Evolutionary conservation across 805 yeast species (phyloP), one percentile per base, ranked within the genome.

Genomic region (Pichia heedii): DNA sequence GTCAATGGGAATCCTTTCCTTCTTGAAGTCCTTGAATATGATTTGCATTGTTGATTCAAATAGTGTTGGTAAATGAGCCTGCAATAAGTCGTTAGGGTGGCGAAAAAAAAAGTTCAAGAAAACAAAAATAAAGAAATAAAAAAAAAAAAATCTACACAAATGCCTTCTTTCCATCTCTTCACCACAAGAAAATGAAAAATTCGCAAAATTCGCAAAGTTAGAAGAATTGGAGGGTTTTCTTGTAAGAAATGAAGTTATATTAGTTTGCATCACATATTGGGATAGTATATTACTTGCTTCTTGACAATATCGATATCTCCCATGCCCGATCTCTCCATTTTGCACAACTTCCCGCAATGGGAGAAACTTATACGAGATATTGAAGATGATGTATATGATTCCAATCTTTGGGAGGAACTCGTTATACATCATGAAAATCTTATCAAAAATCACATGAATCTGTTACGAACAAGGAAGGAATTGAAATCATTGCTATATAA

Each of bases 1-100:
- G 22, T 86, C 96, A 46, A 93, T 57, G 24, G 87, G 75, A 62
- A 89, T 77, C 60, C 80, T 84, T 60, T 86, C 88, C 68, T 90
- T 93, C 68, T 93, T 89, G 68, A 93, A 84, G 66, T 93, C 96
- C 62, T 89, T 88, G 62, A 93, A 79, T 41, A 81, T 73, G 51
- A 88, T 68, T 65, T 82, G 81, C 96, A 87, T 88, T 22, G 20
- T 16, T 22, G n/a, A n/a, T n/a, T n/a, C n/a, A n/a, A n/a, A n/a
- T n/a, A n/a, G n/a, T n/a, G n/a, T n/a, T n/a, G n/a, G n/a, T n/a
- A n/a, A n/a, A n/a, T n/a, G n/a, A n/a, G n/a, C n/a, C n/a, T n/a
- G n/a, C n/a, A n/a, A n/a, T n/a, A n/a, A n/a, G n/a, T n/a, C n/a
- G n/a, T n/a, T n/a, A n/a, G n/a, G n/a, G n/a, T n/a, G n/a, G n/a